These are phyloP conservation scores for Saksenaea oblongispora DNA, from an alignment of 371 early-diverging fungal species.

Conservation along the genomic window DNA sequence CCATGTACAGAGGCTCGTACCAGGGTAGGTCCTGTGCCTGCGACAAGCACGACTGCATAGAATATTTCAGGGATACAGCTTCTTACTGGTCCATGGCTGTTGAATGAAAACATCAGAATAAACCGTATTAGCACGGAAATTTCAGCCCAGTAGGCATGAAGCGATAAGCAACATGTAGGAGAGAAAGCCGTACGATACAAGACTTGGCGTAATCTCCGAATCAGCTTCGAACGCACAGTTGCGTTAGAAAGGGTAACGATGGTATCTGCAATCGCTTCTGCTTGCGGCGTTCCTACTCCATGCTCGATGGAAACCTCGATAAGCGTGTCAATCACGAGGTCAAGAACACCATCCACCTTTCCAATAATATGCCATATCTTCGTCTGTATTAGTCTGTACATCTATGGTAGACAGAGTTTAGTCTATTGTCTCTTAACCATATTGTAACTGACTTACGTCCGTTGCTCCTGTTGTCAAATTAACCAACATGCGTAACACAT, in stretches of 20 bases:
- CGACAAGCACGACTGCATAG: conserved; percentile 79
- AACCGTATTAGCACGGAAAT: conserved; percentile 87
- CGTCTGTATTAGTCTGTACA: conserved; percentile 83
- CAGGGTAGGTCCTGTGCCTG: conserved; percentile 83
- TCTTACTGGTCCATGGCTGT: conserved; percentile 70
- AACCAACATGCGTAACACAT: conserved; percentile 76
- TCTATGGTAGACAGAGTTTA: conserved; percentile 28
- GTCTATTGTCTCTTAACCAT: not conserved
- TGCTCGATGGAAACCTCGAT: conserved; percentile 78
- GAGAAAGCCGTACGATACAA: conserved; percentile 76
- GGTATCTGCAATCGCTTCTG: conserved; percentile 88
- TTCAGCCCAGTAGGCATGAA: conserved; percentile 87
- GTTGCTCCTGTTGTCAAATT: conserved; percentile 85
- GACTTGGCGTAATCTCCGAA: conserved; percentile 75
- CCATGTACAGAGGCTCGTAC: conserved; percentile 91
- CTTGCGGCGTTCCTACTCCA: conserved; percentile 78
- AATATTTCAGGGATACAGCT: conserved; percentile 89
- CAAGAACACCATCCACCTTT: conserved; percentile 77
- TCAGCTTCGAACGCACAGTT: conserved; percentile 82
- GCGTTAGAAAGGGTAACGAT: conserved; percentile 81
- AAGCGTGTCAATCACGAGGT: conserved; percentile 81
- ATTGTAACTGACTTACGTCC: conserved; percentile 49
- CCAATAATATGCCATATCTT: conserved; percentile 86
- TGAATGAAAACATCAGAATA: conserved; percentile 88
- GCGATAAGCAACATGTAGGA: conserved; percentile 70